phyloP scores from a whole-genome alignment of 345 rosid genomes.

The Luvunga scandens region DNA sequence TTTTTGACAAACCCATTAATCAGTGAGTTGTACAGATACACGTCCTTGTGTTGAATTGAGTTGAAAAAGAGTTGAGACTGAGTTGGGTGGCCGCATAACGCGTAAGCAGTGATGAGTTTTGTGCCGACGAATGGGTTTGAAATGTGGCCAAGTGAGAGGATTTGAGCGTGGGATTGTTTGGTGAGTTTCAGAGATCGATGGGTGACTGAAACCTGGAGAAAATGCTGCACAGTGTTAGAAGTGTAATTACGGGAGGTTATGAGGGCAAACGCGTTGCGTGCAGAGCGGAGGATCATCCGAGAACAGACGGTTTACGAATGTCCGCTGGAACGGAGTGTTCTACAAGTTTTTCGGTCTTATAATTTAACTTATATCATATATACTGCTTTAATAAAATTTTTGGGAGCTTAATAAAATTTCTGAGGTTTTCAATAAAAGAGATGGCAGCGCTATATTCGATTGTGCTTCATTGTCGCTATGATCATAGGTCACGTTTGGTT shows the following conservation, averaged over 20 bases:
- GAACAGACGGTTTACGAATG: background rate
- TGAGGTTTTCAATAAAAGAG: too few relatives aligned
- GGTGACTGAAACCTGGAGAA: constrained; percentile 35
- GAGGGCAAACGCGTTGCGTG: background rate
- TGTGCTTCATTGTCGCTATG: too few relatives aligned
- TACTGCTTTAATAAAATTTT: too few relatives aligned
- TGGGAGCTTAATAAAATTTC: too few relatives aligned
- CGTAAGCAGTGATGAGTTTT: constrained; percentile 59
- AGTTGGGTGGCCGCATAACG: constrained; percentile 24
- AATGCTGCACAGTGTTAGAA: constrained; percentile 25
- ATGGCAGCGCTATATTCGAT: too few relatives aligned
- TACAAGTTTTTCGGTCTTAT: background rate
- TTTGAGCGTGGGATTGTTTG: constrained; percentile 50
- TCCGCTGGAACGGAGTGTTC: background rate
- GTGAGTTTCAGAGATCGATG: constrained; percentile 30
- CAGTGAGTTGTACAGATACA: constrained; percentile 51
- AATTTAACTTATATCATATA: too few relatives aligned
- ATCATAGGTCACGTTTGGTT: too few relatives aligned
- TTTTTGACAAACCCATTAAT: constrained; percentile 55
- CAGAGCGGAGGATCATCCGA: constrained; percentile 16
- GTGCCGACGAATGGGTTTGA: constrained; percentile 46
- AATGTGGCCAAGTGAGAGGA: constrained; percentile 30
- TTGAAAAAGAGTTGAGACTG: constrained; percentile 44
- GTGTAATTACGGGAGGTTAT: constrained; percentile 17
- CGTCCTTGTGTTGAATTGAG: constrained; percentile 28